Conservation (phyloP, 768 basidiomycete species). For the Russula foetens region DNA sequence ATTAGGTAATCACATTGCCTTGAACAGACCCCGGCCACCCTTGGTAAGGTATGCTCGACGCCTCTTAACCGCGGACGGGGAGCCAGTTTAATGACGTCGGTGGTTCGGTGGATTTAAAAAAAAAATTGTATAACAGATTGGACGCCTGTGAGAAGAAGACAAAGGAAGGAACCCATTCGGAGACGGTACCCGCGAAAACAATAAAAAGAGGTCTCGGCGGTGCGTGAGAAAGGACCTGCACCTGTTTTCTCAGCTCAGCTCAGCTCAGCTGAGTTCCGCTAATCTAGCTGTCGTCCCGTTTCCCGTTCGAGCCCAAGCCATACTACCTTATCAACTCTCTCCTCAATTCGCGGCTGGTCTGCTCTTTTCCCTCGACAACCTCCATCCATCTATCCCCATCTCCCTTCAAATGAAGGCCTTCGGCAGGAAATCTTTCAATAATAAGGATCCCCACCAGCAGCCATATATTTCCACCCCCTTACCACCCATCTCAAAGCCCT, state of each 20-base stretch:
- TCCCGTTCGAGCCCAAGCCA: background rate
- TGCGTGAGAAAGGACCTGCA: slow-evolving; percentile 11
- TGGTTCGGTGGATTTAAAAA: no score
- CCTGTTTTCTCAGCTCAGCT: no score
- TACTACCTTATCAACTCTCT: background rate
- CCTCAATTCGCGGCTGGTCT: slow-evolving; percentile 20
- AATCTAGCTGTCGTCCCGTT: no score
- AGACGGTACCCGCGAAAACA: background rate
- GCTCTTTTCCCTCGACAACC: slow-evolving; percentile 20
- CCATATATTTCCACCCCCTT: slow-evolving; percentile 65
- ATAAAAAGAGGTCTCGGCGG: background rate
- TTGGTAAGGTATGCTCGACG: no score
- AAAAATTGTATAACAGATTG: no score
- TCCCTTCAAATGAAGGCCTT: slow-evolving; percentile 62
- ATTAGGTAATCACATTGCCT: background rate
- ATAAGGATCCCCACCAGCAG: slow-evolving; percentile 53
- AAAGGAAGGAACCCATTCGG: background rate
- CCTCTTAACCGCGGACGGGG: no score
- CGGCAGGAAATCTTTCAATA: slow-evolving; percentile 75
- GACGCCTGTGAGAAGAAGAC: no score
- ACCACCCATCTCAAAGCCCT: slow-evolving; percentile 61
- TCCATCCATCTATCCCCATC: background rate
- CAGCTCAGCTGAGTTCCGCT: no score
- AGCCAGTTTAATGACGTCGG: no score
- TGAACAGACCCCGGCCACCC: background rate